Conservation (phyloP, 2,329 filamentous ascomycete species). For the Xenoacremonium recifei region DNA sequence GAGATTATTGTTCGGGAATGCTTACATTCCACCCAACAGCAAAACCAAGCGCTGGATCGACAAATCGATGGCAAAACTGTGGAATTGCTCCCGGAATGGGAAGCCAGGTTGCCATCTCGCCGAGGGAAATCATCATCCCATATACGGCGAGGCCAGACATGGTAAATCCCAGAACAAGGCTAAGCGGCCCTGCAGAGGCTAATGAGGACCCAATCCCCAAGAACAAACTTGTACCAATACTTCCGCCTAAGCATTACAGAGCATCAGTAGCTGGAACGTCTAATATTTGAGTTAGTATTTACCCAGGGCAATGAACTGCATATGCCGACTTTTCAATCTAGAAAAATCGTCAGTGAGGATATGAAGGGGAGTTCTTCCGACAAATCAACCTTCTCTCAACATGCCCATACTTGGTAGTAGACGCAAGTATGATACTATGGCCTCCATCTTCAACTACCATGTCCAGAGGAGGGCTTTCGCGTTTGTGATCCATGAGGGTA, state of each 20-base stretch:
- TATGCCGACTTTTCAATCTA: constrained; percentile 4
- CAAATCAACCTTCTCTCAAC: neutral
- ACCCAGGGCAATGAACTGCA: constrained; percentile 7
- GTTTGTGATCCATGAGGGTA: neutral
- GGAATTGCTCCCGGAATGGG: constrained; percentile 55
- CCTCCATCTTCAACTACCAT: neutral
- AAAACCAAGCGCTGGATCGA: constrained; percentile 42
- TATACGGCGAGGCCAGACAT: constrained; percentile 6
- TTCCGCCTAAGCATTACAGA: constrained; percentile 1
- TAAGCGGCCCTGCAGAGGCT: constrained; percentile 5
- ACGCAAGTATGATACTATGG: neutral
- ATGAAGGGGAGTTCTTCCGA: neutral
- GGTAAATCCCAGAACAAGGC: constrained; percentile 4
- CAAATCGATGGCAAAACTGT: constrained; percentile 47
- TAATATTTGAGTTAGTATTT: neutral
- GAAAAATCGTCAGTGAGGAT: neutral
- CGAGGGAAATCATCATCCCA: constrained; percentile 34
- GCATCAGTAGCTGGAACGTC: neutral
- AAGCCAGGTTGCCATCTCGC: constrained; percentile 61
- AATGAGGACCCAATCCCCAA: constrained; percentile 6
- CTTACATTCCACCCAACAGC: constrained; percentile 9
- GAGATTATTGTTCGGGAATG: neutral
- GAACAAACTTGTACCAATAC: constrained; percentile 6
- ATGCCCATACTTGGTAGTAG: neutral
- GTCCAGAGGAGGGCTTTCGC: neutral